A percentile compares a stretch with the other conserved stretches of the same genome.
Conservation (phyloP, 208 protist species). For the Trypanosoma scelopori region DNA sequence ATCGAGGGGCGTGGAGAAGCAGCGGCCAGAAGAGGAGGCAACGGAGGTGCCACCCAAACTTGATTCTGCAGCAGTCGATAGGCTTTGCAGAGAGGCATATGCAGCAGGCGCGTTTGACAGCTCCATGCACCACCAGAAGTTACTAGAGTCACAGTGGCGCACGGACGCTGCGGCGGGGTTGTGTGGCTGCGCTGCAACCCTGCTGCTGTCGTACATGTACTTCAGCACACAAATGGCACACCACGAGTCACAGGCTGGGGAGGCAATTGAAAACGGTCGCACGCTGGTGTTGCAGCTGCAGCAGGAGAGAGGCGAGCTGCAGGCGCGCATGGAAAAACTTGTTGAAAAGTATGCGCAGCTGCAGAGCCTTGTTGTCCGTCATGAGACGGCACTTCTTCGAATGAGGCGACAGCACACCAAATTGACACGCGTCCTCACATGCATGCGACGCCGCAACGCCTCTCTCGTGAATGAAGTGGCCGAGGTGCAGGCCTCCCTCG, state of each 20-base stretch:
- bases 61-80: constrained; percentile 25
- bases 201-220: constrained; percentile 41
- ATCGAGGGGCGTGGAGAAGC: too few species aligned
- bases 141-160: constrained; percentile 33
- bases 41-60: neutral
- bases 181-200: constrained; percentile 27
- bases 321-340: neutral
- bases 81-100: constrained; percentile 46
- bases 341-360: neutral
- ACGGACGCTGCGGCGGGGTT: constrained; percentile 22
- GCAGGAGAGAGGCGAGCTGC: neutral
- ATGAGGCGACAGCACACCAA: neutral
- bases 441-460: neutral
- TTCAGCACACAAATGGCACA: constrained; percentile 13
- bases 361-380: neutral
- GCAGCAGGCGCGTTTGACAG: constrained; percentile 33
- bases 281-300: constrained; percentile 16
- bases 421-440: neutral
- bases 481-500: neutral
- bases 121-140: constrained; percentile 30
- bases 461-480: neutral
- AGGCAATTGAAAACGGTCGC: constrained; percentile 22
- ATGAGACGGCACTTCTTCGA: neutral
- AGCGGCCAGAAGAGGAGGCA: neutral
- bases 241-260: constrained; percentile 13